These are phyloP conservation scores for Podospora comata DNA, from an alignment of 495 filamentous ascomycete species.

Conservation along the genomic window DNA sequence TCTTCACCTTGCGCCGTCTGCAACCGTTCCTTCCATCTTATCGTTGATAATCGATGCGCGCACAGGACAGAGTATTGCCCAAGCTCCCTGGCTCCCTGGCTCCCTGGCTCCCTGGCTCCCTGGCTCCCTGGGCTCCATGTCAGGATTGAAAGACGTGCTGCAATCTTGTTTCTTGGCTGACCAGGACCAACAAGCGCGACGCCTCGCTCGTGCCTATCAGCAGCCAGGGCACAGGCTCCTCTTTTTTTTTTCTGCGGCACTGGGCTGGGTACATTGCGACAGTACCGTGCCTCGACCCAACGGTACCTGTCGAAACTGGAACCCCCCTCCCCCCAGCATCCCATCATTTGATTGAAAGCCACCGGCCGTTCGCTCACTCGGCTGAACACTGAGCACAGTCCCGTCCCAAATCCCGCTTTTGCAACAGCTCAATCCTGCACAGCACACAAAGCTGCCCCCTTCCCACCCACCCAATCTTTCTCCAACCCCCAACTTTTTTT, in stretches of 20 bases:
- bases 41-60: background rate
- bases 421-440: constrained; percentile 19
- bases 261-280: constrained; percentile 12
- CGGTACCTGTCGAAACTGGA: constrained; percentile 11
- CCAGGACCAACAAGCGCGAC: background rate
- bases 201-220: background rate
- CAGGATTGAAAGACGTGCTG: background rate
- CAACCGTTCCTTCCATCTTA: background rate
- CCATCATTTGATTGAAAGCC: constrained; percentile 22
- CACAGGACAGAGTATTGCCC: background rate
- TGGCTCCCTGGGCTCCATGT: background rate
- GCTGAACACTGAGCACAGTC: constrained; percentile 13
- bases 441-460: constrained; percentile 25
- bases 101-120: background rate
- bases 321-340: constrained; percentile 21
- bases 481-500: constrained; percentile 37
- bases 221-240: background rate
- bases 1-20: background rate
- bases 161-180: background rate
- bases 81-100: background rate
- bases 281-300: constrained; percentile 5
- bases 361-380: constrained; percentile 15
- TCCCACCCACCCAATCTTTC: constrained; percentile 31
- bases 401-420: constrained; percentile 24
- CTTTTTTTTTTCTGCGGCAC: constrained; percentile 12